Percentiles rank a stretch among this genome's conserved stretches.
These are phyloP conservation scores for Apiospora hydei DNA, from an alignment of 2,329 filamentous ascomycete genomes.

Conservation along the genomic window DNA sequence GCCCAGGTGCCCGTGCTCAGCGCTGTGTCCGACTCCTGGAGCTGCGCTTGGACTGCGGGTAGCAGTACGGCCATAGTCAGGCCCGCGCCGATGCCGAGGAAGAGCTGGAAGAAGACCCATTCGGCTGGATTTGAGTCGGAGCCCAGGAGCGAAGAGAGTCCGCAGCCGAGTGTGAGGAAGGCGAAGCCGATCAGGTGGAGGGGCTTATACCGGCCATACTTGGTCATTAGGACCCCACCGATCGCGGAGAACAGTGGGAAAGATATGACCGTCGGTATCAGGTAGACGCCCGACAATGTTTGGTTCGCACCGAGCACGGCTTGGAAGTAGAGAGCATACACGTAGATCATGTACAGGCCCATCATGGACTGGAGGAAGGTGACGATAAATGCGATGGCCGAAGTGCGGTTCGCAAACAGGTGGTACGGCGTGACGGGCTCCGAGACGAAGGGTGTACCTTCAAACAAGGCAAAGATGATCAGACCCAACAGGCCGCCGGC, in stretches of 20 bases:
- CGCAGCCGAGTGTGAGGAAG: slow-evolving; percentile 44
- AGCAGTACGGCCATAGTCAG: slow-evolving; percentile 48
- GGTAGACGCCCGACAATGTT: slow-evolving; percentile 34
- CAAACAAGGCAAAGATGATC: not conserved
- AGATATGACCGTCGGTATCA: not conserved
- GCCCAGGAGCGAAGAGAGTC: slow-evolving; percentile 46
- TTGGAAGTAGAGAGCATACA: slow-evolving; percentile 55
- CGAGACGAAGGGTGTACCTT: not conserved
- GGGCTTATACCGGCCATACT: slow-evolving; percentile 36
- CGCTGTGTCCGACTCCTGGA: slow-evolving; percentile 40
- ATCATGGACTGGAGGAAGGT: slow-evolving; percentile 48
- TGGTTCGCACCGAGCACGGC: slow-evolving; percentile 38
- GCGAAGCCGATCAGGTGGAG: slow-evolving; percentile 39
- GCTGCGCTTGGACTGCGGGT: slow-evolving; percentile 46
- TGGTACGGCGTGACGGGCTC: not conserved
- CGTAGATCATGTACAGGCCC: slow-evolving; percentile 46
- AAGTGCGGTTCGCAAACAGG: not conserved
- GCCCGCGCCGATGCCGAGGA: slow-evolving; percentile 46
- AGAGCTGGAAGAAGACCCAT: slow-evolving; percentile 48
- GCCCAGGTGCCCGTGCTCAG: slow-evolving; percentile 45
- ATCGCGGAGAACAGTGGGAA: slow-evolving; percentile 24
- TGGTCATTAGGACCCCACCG: slow-evolving; percentile 37
- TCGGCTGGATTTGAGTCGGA: slow-evolving; percentile 40
- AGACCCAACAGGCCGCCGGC: not conserved
- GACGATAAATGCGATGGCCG: slow-evolving; percentile 36